Conservation (phyloP, 768 basidiomycete genomes). For the Calocybe indica region DNA sequence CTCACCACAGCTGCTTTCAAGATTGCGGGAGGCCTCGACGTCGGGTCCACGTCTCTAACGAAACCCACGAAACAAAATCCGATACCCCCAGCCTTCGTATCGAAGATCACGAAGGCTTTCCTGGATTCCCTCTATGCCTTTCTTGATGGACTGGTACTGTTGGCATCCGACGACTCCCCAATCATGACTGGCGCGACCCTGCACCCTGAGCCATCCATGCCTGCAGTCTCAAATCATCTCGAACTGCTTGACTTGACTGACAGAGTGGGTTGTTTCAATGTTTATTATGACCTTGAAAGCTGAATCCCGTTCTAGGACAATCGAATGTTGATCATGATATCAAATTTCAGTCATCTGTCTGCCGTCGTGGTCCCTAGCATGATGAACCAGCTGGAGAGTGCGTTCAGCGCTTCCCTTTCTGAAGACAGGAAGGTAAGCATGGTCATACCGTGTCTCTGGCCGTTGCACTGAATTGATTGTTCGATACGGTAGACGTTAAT, state of each 20-base stretch:
- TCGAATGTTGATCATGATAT: slow-evolving; percentile 81
- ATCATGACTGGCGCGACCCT: slow-evolving; percentile 30
- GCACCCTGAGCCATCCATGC: slow-evolving; percentile 22
- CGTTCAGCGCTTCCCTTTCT: slow-evolving; percentile 64
- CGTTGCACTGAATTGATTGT: not conserved
- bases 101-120: slow-evolving; percentile 80
- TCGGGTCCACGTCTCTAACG: slow-evolving; percentile 39
- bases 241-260: slow-evolving; percentile 59
- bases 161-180: slow-evolving; percentile 69
- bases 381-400: slow-evolving; percentile 72
- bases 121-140: slow-evolving; percentile 81
- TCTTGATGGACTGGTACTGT: slow-evolving; percentile 76
- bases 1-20: slow-evolving; percentile 72
- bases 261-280: slow-evolving; percentile 37
- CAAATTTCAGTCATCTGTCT: slow-evolving; percentile 79
- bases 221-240: slow-evolving; percentile 40
- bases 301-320: slow-evolving; percentile 55
- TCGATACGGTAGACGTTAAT: slow-evolving; percentile 49
- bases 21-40: slow-evolving; percentile 72
- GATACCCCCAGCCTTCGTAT: slow-evolving; percentile 56
- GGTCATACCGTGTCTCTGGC: slow-evolving; percentile 5
- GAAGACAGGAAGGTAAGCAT: slow-evolving; percentile 63
- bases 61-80: slow-evolving; percentile 54
- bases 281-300: not conserved
- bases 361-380: slow-evolving; percentile 69